Evolutionary conservation across 352 stramenopile species (phyloP).

Genomic region (Phytopythium ostracodes): DNA sequence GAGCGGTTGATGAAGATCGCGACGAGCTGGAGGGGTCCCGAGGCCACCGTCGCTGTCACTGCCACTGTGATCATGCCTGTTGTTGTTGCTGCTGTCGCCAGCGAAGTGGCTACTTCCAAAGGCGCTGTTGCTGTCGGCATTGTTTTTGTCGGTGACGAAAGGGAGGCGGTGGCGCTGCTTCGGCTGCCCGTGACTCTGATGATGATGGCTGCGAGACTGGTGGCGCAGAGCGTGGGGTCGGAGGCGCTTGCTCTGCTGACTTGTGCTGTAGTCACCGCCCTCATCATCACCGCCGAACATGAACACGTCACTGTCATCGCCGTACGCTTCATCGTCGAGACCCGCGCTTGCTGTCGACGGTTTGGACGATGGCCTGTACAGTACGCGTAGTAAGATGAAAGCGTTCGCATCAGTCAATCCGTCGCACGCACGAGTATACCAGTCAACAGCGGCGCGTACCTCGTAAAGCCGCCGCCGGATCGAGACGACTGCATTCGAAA

Average conservation of each 20-base stretch:
- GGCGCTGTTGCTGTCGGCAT: background rate
- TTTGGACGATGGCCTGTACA: constrained; percentile 50
- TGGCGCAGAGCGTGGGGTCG: background rate
- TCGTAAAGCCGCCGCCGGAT: background rate
- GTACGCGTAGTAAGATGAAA: background rate
- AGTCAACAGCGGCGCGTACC: background rate
- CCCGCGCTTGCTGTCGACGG: constrained; percentile 53
- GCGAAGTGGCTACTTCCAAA: background rate
- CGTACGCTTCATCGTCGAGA: constrained; percentile 40
- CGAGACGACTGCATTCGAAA: background rate
- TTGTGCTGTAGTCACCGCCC: constrained; percentile 54
- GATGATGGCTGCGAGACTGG: background rate
- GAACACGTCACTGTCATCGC: constrained; percentile 4
- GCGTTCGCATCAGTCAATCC: background rate
- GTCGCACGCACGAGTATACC: background rate
- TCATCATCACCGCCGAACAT: constrained; percentile 21
- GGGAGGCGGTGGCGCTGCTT: constrained; percentile 1
- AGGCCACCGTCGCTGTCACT: background rate
- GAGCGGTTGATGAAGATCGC: background rate
- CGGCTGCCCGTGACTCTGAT: background rate
- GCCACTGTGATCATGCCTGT: background rate
- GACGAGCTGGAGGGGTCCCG: background rate
- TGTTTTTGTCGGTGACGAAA: background rate
- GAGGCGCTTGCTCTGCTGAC: constrained; percentile 24
- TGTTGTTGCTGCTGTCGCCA: background rate